A percentile compares a stretch with the other conserved stretches of the same genome.
Evolutionary conservation across 202 grass and related monocot species (phyloP).

Genomic region (Saccharum hybrid): DNA sequence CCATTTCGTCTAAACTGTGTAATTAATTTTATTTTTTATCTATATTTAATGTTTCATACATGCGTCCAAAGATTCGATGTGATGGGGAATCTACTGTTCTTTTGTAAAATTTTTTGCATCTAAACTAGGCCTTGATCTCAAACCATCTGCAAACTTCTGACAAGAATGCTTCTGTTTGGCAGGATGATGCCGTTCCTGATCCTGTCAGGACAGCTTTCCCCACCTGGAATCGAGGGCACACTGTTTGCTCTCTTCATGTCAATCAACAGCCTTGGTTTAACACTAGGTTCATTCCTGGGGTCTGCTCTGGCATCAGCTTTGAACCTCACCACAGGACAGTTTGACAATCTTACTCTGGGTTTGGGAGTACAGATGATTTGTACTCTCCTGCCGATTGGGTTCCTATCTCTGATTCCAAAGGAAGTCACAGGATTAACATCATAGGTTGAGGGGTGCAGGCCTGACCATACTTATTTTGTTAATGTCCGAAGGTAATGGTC

Average conservation of each 20-base stretch:
- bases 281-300: constrained; percentile 72
- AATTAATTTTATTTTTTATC: too few species aligned
- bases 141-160: constrained; percentile 39
- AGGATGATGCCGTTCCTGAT: constrained; percentile 87
- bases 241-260: constrained; percentile 85
- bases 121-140: not conserved
- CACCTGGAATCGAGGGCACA: constrained; percentile 81
- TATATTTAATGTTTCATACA: too few species aligned
- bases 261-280: constrained; percentile 68
- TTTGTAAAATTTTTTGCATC: too few species aligned
- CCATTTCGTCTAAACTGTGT: too few species aligned
- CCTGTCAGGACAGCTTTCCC: constrained; percentile 72
- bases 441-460: constrained; percentile 34
- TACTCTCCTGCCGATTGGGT: constrained; percentile 62
- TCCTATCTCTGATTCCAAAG: constrained; percentile 74
- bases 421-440: constrained; percentile 64
- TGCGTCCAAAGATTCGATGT: too few species aligned
- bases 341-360: constrained; percentile 64
- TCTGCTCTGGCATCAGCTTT: constrained; percentile 61
- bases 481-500: not conserved
- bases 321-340: constrained; percentile 57
- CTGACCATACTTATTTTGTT: constrained; percentile 31
- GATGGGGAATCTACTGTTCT: too few species aligned
- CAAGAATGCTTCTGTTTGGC: constrained; percentile 41
- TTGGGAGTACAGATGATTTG: constrained; percentile 54